Conservation (phyloP, 345 rosid genomes). For the Geranium rotundifolium region DNA sequence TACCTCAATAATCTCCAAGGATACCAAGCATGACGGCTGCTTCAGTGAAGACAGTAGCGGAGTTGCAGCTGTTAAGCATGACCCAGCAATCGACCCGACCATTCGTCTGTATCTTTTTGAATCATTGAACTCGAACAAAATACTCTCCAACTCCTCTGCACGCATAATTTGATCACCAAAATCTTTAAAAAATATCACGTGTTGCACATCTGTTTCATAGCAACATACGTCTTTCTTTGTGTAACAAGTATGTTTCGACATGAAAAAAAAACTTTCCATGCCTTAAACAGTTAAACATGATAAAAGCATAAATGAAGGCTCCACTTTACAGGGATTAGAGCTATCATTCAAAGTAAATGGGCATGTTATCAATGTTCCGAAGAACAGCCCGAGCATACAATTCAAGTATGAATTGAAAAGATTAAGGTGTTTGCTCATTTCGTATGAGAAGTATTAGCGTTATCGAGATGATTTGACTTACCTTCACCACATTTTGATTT, state of each 20-base stretch:
- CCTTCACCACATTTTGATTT: conserved; percentile 14
- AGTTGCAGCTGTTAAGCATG: conserved; percentile 61
- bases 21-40: conserved; percentile 61
- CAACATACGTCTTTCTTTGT: neutral
- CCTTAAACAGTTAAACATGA: too few species aligned
- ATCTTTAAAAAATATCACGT: conserved; percentile 7
- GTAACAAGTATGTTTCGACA: too few species aligned
- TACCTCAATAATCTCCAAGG: conserved; percentile 81
- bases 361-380: too few species aligned
- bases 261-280: too few species aligned
- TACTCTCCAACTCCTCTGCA: conserved; percentile 54
- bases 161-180: conserved; percentile 5
- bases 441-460: conserved; percentile 4
- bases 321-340: too few species aligned
- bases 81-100: conserved; percentile 71
- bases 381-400: too few species aligned
- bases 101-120: conserved; percentile 65
- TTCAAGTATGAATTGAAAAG: neutral
- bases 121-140: conserved; percentile 49
- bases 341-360: too few species aligned
- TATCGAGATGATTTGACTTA: conserved; percentile 14
- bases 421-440: conserved; percentile 20
- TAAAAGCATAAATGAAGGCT: too few species aligned
- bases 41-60: conserved; percentile 69
- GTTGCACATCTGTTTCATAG: neutral